Percentiles rank a stretch among this genome's conserved stretches.
phyloP scores from a whole-genome alignment of 352 stramenopile species.

The Poterioochromonas sp. region DNA sequence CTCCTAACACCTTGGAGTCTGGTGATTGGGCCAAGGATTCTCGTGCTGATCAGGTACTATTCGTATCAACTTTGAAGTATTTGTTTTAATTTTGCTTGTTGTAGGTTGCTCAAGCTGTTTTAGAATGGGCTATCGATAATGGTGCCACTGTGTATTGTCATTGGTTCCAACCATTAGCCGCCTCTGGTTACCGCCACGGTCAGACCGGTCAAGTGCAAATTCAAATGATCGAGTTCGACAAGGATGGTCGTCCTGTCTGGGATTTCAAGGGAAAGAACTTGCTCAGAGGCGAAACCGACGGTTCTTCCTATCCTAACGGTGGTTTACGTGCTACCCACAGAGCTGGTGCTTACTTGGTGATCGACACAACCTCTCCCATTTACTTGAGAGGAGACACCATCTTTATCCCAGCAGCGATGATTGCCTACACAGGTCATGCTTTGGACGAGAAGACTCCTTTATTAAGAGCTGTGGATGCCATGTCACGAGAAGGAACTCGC shows the following conservation, averaged over 20 bases:
- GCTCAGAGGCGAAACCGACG: constrained; percentile 64
- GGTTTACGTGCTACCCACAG: constrained; percentile 64
- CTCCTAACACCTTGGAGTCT: neutral
- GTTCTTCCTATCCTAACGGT: constrained; percentile 71
- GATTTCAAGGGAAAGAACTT: constrained; percentile 69
- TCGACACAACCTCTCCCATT: constrained; percentile 60
- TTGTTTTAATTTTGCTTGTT: constrained; percentile 42
- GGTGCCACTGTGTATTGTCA: constrained; percentile 70
- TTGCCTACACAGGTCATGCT: constrained; percentile 64
- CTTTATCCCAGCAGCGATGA: constrained; percentile 65
- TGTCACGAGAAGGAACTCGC: constrained; percentile 55
- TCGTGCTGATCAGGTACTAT: constrained; percentile 33
- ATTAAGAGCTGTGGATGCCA: constrained; percentile 57
- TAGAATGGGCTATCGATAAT: constrained; percentile 63
- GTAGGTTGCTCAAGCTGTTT: constrained; percentile 56
- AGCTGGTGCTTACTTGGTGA: constrained; percentile 62
- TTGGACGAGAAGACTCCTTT: constrained; percentile 76
- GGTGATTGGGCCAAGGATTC: constrained; percentile 18
- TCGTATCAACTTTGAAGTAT: neutral
- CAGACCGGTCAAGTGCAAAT: constrained; percentile 66
- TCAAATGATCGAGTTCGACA: constrained; percentile 64
- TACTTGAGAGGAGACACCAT: constrained; percentile 66
- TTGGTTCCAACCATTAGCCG: constrained; percentile 69
- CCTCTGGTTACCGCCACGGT: constrained; percentile 57
- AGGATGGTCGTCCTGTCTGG: constrained; percentile 53